A percentile compares a stretch with the other conserved stretches of the same genome.
Evolutionary conservation across 164 flowering plant genomes (phyloP).

Genomic region (Umbilicus rupestris): DNA sequence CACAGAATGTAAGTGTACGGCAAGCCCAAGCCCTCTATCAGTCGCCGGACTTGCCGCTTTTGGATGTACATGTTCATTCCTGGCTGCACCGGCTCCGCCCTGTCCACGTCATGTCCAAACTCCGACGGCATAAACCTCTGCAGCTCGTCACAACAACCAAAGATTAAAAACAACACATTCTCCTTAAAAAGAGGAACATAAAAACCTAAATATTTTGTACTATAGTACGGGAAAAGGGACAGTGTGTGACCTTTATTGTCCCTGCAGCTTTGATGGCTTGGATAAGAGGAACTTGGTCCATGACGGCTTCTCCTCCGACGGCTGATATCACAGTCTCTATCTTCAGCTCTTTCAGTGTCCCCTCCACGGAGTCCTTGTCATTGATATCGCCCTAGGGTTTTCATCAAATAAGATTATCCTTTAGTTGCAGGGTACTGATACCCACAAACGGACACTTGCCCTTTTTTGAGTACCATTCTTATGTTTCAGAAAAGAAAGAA

Average conservation of each 20-base stretch:
- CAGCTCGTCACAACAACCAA: neutral
- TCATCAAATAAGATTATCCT: neutral
- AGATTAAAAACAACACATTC: too few relatives aligned
- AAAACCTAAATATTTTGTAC: too few relatives aligned
- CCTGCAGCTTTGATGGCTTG: conserved; percentile 44
- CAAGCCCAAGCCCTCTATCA: conserved; percentile 30
- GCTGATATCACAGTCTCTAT: conserved; percentile 60
- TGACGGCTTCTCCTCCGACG: conserved; percentile 39
- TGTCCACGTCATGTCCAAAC: conserved; percentile 65
- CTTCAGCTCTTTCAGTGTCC: conserved; percentile 27
- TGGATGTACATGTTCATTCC: conserved; percentile 51
- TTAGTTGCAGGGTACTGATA: neutral
- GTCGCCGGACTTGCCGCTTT: conserved; percentile 38
- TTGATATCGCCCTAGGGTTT: conserved; percentile 34
- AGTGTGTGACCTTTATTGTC: conserved; percentile 39
- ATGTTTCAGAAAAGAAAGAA: neutral
- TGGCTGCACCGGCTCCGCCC: conserved; percentile 67
- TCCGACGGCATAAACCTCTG: conserved; percentile 78
- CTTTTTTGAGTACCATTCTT: neutral
- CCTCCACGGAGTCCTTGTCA: conserved; percentile 37
- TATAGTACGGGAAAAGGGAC: neutral
- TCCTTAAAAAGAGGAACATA: too few relatives aligned
- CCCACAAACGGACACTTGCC: neutral
- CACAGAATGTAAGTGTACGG: conserved; percentile 66
- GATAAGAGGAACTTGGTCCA: conserved; percentile 37